phyloP scores from a whole-genome alignment of 352 stramenopile species.

The Globisporangium canariense region DNA sequence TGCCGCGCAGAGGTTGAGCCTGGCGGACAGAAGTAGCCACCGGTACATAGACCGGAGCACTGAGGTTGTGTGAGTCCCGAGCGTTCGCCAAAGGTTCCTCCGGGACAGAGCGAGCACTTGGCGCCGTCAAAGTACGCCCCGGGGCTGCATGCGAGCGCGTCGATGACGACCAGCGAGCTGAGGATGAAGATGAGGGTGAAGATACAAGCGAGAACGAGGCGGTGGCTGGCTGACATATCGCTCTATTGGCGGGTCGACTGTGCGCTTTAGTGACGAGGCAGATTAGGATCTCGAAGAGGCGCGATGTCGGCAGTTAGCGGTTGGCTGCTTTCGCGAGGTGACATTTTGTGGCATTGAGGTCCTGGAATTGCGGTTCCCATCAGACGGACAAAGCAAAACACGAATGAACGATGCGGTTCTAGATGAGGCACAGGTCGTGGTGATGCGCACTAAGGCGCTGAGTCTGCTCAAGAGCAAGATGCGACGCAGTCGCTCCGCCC shows the following conservation, averaged over 20 bases:
- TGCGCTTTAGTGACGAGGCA: not conserved
- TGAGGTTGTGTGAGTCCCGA: conserved; percentile 30
- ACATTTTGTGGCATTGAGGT: not conserved
- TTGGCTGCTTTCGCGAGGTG: not conserved
- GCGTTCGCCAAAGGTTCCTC: conserved; percentile 38
- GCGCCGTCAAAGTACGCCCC: conserved; percentile 42
- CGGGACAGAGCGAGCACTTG: conserved; percentile 45
- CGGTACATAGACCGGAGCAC: conserved; percentile 49
- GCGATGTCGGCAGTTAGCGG: not conserved
- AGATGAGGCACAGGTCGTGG: conserved; percentile 7
- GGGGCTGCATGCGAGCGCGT: conserved; percentile 34
- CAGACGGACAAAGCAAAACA: not conserved
- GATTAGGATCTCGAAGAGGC: conserved; percentile 3
- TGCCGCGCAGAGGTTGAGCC: conserved; percentile 55
- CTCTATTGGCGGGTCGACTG: not conserved
- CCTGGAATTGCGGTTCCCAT: not conserved
- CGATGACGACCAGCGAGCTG: not conserved
- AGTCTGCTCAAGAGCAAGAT: conserved; percentile 23
- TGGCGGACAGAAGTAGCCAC: conserved; percentile 53
- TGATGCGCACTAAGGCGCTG: conserved; percentile 17
- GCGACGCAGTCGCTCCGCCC: not conserved
- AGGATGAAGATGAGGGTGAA: not conserved
- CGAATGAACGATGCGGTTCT: not conserved
- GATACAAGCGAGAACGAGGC: not conserved
- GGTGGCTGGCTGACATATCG: not conserved